A percentile compares a stretch with the other conserved stretches of the same genome.
phyloP scores from a whole-genome alignment of 2,329 filamentous ascomycete species.

The Didymella sp. region DNA sequence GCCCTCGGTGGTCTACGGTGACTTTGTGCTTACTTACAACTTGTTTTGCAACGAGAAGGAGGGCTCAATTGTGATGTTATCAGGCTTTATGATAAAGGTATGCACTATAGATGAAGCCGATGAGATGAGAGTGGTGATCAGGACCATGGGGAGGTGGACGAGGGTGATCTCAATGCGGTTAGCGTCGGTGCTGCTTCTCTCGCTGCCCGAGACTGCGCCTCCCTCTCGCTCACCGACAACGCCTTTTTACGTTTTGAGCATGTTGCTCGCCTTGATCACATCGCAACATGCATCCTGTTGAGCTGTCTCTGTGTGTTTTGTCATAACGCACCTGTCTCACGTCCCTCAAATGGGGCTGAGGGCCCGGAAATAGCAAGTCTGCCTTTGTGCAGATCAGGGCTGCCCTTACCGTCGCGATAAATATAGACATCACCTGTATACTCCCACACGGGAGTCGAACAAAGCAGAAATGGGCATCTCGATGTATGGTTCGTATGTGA shows the following conservation, averaged over 20 bases:
- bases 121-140: neutral
- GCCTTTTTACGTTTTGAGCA: neutral
- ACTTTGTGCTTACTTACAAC: no score
- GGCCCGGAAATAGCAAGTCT: conserved; percentile 3
- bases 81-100: no score
- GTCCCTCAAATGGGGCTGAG: neutral
- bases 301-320: neutral
- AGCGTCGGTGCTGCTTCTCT: neutral
- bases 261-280: neutral
- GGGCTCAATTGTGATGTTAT: no score
- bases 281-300: neutral
- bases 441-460: neutral
- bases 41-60: no score
- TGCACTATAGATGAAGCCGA: neutral
- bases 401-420: conserved; percentile 7
- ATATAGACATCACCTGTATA: conserved; percentile 12
- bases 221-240: conserved; percentile 19
- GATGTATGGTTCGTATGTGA: neutral
- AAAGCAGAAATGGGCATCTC: neutral
- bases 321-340: neutral
- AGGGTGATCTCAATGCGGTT: neutral
- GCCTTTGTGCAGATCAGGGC: conserved; percentile 2
- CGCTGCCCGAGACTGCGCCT: conserved; percentile 14
- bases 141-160: neutral
- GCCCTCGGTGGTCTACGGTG: no score